phyloP scores from a whole-genome alignment of 2,329 filamentous ascomycete species.

The Trichoderma endophyticum region DNA sequence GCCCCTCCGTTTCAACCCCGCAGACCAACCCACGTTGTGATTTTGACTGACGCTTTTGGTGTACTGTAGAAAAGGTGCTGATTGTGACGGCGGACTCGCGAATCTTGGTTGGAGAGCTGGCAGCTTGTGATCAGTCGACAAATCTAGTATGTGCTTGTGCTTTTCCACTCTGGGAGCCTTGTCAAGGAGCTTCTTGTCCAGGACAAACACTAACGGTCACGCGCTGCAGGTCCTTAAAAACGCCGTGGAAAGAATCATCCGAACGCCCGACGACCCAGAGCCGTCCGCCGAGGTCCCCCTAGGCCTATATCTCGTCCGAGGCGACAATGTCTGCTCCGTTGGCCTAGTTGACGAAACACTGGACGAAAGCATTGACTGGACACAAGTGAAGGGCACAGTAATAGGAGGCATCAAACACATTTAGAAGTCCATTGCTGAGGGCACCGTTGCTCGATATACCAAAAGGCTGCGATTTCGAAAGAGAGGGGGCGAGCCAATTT shows the following conservation, averaged over 20 bases:
- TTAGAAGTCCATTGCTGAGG: conserved; percentile 35
- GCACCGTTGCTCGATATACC: background rate
- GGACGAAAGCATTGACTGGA: conserved; percentile 90
- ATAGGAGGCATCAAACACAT: conserved; percentile 82
- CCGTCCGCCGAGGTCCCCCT: conserved; percentile 76
- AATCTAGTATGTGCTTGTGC: conserved; percentile 60
- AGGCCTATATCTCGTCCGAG: conserved; percentile 86
- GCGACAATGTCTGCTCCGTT: conserved; percentile 89
- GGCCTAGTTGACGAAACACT: conserved; percentile 87
- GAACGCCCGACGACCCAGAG: conserved; percentile 77
- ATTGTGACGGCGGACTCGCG: conserved; percentile 91
- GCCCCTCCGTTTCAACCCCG: conserved; percentile 4
- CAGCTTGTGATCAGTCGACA: conserved; percentile 85
- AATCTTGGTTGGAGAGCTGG: conserved; percentile 76
- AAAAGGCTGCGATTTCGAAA: background rate
- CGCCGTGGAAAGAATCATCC: conserved; percentile 86
- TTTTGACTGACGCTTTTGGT: conserved; percentile 6
- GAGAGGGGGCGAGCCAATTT: background rate
- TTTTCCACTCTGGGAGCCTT: background rate
- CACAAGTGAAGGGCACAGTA: conserved; percentile 77
- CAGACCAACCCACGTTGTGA: background rate
- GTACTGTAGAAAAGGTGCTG: conserved; percentile 73
- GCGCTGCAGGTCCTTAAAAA: conserved; percentile 65
- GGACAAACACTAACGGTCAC: conserved; percentile 20
- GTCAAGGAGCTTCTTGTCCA: background rate